Conservation (phyloP, 331 rosid genomes). For the Rhamnella rubrinervis region DNA sequence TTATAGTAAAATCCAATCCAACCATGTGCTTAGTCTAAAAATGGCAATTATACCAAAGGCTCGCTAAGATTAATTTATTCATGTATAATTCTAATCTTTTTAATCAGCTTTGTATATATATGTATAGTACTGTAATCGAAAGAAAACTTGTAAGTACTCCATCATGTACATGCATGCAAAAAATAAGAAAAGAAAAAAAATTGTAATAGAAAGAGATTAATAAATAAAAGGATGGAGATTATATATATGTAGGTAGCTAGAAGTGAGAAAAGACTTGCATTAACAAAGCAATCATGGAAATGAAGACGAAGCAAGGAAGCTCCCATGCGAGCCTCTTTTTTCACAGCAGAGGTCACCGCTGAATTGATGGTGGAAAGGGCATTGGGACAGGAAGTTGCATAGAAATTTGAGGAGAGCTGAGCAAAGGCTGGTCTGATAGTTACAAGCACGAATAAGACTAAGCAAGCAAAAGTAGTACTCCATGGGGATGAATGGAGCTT, state of each 20-base stretch:
- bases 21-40: too few species aligned
- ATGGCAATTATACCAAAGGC: too few species aligned
- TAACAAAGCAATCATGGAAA: constrained; percentile 89
- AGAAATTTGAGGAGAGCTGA: constrained; percentile 54
- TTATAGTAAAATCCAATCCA: too few species aligned
- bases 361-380: constrained; percentile 49
- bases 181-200: neutral
- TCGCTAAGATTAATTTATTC: too few species aligned
- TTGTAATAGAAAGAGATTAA: neutral
- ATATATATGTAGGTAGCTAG: neutral
- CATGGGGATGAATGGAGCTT: too few species aligned
- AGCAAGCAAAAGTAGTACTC: too few species aligned
- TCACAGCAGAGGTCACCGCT: constrained; percentile 43
- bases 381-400: constrained; percentile 43
- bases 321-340: constrained; percentile 67
- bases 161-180: neutral
- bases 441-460: neutral
- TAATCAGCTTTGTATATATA: too few species aligned
- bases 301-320: constrained; percentile 87
- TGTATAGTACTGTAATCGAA: too few species aligned
- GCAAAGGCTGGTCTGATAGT: constrained; percentile 41
- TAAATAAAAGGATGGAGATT: neutral
- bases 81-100: too few species aligned
- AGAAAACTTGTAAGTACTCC: too few species aligned
- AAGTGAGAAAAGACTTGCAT: constrained; percentile 42